phyloP scores from a whole-genome alignment of 139 green algal species.

The Coelastrella sp. region DNA sequence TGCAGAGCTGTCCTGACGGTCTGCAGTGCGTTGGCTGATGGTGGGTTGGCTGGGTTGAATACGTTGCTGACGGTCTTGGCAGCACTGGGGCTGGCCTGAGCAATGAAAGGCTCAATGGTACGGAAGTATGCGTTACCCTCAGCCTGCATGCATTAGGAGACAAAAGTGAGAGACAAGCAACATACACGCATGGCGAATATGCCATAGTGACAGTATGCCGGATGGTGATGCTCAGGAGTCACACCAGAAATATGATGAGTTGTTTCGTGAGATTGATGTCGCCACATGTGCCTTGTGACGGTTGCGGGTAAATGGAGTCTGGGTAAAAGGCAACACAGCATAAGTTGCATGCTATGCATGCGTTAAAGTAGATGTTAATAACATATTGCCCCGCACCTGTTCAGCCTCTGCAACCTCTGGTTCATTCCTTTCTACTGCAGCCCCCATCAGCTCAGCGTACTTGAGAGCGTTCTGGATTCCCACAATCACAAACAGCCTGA shows the following conservation, averaged over 20 bases:
- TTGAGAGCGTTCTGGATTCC: slow-evolving; percentile 38
- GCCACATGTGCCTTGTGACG: too few species aligned
- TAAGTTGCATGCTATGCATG: background rate
- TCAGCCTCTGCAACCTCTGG: background rate
- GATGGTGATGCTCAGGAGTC: too few species aligned
- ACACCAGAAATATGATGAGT: background rate
- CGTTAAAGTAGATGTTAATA: background rate
- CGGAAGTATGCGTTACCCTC: slow-evolving; percentile 47
- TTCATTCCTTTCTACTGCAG: background rate
- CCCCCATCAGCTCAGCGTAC: slow-evolving; percentile 42
- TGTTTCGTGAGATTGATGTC: too few species aligned
- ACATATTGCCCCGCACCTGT: background rate
- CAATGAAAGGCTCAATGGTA: slow-evolving; percentile 45
- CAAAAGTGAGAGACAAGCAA: too few species aligned
- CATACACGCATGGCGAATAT: too few species aligned
- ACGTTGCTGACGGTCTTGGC: slow-evolving; percentile 3
- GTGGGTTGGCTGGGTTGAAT: slow-evolving; percentile 8
- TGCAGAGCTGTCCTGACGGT: slow-evolving; percentile 13
- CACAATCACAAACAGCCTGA: slow-evolving; percentile 20
- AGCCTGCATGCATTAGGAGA: slow-evolving; percentile 25
- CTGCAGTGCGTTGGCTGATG: background rate
- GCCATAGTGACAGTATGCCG: too few species aligned
- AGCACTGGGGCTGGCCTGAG: background rate
- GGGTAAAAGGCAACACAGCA: background rate
- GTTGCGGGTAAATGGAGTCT: too few species aligned